These are phyloP conservation scores for Phialemoniopsis sp. DNA, from an alignment of 2,329 filamentous ascomycete species.

Conservation along the genomic window DNA sequence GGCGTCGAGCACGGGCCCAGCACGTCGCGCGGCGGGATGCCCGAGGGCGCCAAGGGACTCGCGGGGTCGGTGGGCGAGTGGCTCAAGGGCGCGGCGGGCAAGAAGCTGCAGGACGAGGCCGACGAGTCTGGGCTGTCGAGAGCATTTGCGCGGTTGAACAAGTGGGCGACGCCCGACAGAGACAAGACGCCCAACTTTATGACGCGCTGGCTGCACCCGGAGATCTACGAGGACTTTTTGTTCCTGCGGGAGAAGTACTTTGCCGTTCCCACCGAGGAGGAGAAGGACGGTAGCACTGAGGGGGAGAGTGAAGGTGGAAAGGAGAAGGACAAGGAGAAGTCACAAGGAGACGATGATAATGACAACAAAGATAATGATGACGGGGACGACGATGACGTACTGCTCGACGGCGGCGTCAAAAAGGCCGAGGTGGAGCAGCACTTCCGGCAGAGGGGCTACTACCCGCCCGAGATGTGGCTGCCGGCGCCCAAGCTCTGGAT, in stretches of 20 bases:
- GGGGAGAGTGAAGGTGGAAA: no score
- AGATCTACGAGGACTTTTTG: constrained; percentile 56
- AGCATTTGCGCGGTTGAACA: constrained; percentile 15
- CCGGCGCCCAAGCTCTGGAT: constrained; percentile 69
- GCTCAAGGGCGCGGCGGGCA: constrained; percentile 12
- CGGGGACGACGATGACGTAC: no score
- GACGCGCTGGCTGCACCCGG: constrained; percentile 52
- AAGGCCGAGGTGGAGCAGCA: constrained; percentile 18
- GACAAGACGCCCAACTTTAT: constrained; percentile 42
- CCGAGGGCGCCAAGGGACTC: constrained; percentile 19
- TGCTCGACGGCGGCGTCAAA: constrained; percentile 2
- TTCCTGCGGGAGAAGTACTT: constrained; percentile 41
- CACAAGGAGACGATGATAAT: no score
- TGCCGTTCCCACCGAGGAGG: constrained; percentile 36
- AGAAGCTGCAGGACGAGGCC: constrained; percentile 10
- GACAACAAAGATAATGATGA: no score
- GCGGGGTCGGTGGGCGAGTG: constrained; percentile 15
- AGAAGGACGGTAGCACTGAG: not conserved
- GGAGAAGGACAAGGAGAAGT: no score
- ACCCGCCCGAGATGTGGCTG: constrained; percentile 63
- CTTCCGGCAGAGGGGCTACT: constrained; percentile 60
- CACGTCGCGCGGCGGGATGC: constrained; percentile 15
- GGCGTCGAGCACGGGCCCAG: constrained; percentile 18
- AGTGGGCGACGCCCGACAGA: constrained; percentile 21
- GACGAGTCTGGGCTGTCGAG: constrained; percentile 11